Conservation (phyloP, 2,329 filamentous ascomycete species). For the Tolypocladium nubicola region DNA sequence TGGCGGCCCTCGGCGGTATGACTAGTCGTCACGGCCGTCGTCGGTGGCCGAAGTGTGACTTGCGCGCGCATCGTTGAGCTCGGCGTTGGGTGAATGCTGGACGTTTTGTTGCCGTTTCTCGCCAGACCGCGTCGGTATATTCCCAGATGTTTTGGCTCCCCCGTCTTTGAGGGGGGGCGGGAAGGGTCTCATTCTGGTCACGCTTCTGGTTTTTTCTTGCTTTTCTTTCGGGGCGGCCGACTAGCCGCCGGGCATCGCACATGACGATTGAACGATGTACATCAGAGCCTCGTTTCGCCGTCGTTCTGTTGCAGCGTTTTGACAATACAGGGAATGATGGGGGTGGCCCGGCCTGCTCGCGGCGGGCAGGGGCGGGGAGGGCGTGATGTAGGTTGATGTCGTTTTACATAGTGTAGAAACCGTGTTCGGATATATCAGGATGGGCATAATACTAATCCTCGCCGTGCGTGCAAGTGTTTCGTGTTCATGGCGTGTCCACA, state of each 20-base stretch:
- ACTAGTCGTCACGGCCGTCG: conserved; percentile 7
- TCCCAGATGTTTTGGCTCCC: background rate
- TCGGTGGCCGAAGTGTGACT: background rate
- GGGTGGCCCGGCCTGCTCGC: background rate
- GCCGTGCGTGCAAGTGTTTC: too few species aligned
- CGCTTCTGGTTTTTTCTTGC: background rate
- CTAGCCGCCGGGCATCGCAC: background rate
- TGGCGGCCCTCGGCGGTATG: conserved; percentile 16
- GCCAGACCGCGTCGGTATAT: background rate
- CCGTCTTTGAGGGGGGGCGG: background rate
- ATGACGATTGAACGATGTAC: conserved; percentile 1
- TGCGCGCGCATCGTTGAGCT: background rate
- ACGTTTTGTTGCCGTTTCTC: background rate
- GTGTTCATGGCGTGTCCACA: too few species aligned
- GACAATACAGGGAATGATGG: background rate
- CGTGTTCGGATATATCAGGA: background rate
- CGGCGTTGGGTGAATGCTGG: conserved; percentile 3
- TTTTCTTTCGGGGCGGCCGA: background rate
- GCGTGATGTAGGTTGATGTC: background rate
- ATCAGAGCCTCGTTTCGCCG: background rate
- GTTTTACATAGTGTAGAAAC: conserved; percentile 1
- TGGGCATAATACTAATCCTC: background rate
- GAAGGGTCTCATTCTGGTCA: background rate
- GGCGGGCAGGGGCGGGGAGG: background rate
- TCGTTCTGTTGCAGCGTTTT: background rate